Evolutionary conservation across 495 filamentous ascomycete species (phyloP).

Genomic region (Delitschia confertaspora): DNA sequence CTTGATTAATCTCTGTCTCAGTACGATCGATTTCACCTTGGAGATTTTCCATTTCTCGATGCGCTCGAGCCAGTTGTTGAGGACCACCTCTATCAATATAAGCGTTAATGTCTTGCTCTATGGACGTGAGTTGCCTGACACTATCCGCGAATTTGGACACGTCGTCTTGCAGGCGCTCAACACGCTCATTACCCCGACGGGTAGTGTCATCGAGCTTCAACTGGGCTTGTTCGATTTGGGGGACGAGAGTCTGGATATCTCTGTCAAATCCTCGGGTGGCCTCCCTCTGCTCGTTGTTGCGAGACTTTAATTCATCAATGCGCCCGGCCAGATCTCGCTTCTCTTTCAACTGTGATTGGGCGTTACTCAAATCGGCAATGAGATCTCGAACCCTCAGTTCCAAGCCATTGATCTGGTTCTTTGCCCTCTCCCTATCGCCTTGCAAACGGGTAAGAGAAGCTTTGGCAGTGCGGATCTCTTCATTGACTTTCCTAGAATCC

Average conservation of each 20-base stretch:
- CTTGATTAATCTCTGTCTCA: constrained; percentile 56
- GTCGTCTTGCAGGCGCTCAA: constrained; percentile 64
- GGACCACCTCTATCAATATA: constrained; percentile 74
- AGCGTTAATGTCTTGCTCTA: constrained; percentile 66
- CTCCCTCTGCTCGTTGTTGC: constrained; percentile 58
- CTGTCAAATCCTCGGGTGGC: constrained; percentile 55
- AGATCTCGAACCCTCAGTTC: constrained; percentile 66
- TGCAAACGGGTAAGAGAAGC: constrained; percentile 53
- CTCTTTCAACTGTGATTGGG: constrained; percentile 66
- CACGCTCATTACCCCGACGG: constrained; percentile 58
- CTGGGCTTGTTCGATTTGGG: constrained; percentile 65
- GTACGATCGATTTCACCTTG: constrained; percentile 55
- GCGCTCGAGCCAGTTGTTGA: constrained; percentile 56
- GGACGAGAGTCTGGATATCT: constrained; percentile 60
- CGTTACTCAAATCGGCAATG: constrained; percentile 56
- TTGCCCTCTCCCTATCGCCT: constrained; percentile 61
- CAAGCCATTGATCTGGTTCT: constrained; percentile 53
- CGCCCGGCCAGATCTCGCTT: constrained; percentile 57
- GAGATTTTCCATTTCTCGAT: constrained; percentile 57
- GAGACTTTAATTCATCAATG: constrained; percentile 62
- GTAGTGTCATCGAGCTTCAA: constrained; percentile 65
- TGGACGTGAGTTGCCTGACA: constrained; percentile 63
- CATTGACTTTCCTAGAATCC: constrained; percentile 57
- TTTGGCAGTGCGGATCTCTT: constrained; percentile 55
- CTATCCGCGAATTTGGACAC: constrained; percentile 62